phyloP scores from a whole-genome alignment of 2,329 filamentous ascomycete species.

The Monilinia aucupariae region DNA sequence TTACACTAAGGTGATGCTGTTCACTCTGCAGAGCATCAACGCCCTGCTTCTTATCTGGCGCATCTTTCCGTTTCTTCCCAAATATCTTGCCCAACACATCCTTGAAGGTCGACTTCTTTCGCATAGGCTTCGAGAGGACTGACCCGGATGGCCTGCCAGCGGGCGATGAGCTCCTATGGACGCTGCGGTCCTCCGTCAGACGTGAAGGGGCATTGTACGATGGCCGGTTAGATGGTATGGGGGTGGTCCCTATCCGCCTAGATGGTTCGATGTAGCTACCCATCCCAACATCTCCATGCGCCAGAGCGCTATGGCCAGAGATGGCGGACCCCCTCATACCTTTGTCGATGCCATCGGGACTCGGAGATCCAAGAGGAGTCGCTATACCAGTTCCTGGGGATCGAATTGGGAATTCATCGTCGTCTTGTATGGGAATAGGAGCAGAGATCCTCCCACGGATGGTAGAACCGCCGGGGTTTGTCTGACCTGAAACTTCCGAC shows the following conservation, averaged over 20 bases:
- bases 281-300: slow-evolving; percentile 18
- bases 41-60: slow-evolving; percentile 10
- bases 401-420: slow-evolving; percentile 51
- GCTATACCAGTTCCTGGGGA: slow-evolving; percentile 40
- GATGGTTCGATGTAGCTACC: slow-evolving; percentile 8
- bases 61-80: slow-evolving; percentile 41
- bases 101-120: slow-evolving; percentile 55
- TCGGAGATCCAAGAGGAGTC: slow-evolving; percentile 32
- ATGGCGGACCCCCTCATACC: slow-evolving; percentile 12
- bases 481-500: slow-evolving; percentile 21
- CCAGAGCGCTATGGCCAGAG: slow-evolving; percentile 19
- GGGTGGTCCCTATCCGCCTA: slow-evolving; percentile 6
- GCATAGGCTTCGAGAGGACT: slow-evolving; percentile 40
- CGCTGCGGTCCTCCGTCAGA: slow-evolving; percentile 12
- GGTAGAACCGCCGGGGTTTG: slow-evolving; percentile 39
- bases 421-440: slow-evolving; percentile 54
- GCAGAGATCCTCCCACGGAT: slow-evolving; percentile 55
- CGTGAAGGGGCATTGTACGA: slow-evolving; percentile 20
- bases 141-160: slow-evolving; percentile 35
- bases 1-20: slow-evolving; percentile 47
- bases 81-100: slow-evolving; percentile 54
- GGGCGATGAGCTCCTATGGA: slow-evolving; percentile 7
- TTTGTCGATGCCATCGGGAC: slow-evolving; percentile 13
- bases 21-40: slow-evolving; percentile 21
- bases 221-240: slow-evolving; percentile 18